Percentiles rank a stretch among this genome's conserved stretches.
These are phyloP conservation scores for Dacryopinax spathularia DNA, from an alignment of 768 basidiomycete species.

Conservation along the genomic window DNA sequence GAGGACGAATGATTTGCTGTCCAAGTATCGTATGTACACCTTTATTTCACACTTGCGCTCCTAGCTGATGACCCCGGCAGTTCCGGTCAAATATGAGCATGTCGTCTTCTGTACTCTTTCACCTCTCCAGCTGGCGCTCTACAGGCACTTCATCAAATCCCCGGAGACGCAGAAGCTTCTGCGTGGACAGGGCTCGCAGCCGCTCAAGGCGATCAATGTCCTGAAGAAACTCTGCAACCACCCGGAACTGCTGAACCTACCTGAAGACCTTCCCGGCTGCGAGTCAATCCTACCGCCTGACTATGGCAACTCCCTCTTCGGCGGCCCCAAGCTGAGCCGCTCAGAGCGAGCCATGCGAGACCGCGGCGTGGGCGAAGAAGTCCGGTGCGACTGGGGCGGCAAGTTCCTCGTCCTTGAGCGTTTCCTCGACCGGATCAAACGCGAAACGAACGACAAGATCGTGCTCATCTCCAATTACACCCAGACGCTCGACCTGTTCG, in stretches of 20 bases:
- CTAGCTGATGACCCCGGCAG: constrained; percentile 29
- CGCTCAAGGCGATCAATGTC: constrained; percentile 90
- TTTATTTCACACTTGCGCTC: constrained; percentile 3
- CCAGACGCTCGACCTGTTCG: constrained; percentile 85
- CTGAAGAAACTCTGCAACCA: constrained; percentile 94
- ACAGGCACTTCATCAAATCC: constrained; percentile 80
- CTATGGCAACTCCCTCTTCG: constrained; percentile 3
- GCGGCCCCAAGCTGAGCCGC: constrained; percentile 7
- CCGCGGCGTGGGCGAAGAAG: constrained; percentile 25
- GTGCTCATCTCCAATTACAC: constrained; percentile 95
- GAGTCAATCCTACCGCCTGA: constrained; percentile 60
- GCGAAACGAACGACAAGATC: constrained; percentile 82
- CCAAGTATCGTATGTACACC: constrained; percentile 55
- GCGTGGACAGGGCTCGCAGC: constrained; percentile 76
- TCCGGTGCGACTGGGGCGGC: constrained; percentile 74
- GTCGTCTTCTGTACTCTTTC: constrained; percentile 87
- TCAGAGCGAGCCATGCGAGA: constrained; percentile 1
- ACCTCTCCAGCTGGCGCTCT: constrained; percentile 68
- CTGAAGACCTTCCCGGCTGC: constrained; percentile 68
- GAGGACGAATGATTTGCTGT: constrained; percentile 82
- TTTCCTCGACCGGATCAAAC: constrained; percentile 70
- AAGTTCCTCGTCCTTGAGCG: constrained; percentile 90
- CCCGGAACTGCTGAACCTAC: constrained; percentile 76
- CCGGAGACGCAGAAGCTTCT: constrained; percentile 84
- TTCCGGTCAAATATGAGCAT: constrained; percentile 98